Conservation (phyloP, 2,329 filamentous ascomycete species). For the Lachnellula subtilissima region DNA sequence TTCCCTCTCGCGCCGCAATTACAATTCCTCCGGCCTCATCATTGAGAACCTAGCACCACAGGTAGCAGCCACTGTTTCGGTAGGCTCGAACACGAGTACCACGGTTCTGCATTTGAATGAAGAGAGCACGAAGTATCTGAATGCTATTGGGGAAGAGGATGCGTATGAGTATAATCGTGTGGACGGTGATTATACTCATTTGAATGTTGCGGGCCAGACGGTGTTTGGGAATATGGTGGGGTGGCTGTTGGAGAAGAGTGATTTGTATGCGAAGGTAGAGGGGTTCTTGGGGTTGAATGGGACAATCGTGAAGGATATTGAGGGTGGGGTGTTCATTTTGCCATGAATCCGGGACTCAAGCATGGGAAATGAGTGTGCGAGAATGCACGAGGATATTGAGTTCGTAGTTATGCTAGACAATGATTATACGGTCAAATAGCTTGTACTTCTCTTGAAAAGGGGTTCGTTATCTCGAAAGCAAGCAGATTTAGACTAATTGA, state of each 20-base stretch:
- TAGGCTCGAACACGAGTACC: slow-evolving; percentile 32
- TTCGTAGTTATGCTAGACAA: too few species aligned
- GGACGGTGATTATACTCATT: slow-evolving; percentile 44
- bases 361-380: too few species aligned
- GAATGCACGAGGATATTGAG: too few species aligned
- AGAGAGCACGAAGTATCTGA: slow-evolving; percentile 40
- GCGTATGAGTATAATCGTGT: slow-evolving; percentile 40
- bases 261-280: slow-evolving; percentile 1
- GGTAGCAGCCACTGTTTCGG: slow-evolving; percentile 35
- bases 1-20: slow-evolving; percentile 41
- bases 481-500: too few species aligned
- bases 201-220: slow-evolving; percentile 40
- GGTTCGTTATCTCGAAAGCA: too few species aligned
- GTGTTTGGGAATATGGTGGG: slow-evolving; percentile 45
- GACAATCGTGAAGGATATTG: slow-evolving; percentile 13
- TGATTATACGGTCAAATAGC: too few species aligned
- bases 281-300: slow-evolving; percentile 6
- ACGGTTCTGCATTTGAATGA: slow-evolving; percentile 42
- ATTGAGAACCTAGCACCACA: slow-evolving; percentile 38
- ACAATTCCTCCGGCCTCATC: slow-evolving; percentile 35
- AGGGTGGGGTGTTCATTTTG: slow-evolving; percentile 10
- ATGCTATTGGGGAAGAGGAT: slow-evolving; percentile 39
- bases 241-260: slow-evolving; percentile 29
- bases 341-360: not conserved
- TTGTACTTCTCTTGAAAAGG: too few species aligned